Percentiles rank a stretch among this genome's conserved stretches.
phyloP scores from a whole-genome alignment of 306 rosid species.

The Herpetospermum pedunculosum region DNA sequence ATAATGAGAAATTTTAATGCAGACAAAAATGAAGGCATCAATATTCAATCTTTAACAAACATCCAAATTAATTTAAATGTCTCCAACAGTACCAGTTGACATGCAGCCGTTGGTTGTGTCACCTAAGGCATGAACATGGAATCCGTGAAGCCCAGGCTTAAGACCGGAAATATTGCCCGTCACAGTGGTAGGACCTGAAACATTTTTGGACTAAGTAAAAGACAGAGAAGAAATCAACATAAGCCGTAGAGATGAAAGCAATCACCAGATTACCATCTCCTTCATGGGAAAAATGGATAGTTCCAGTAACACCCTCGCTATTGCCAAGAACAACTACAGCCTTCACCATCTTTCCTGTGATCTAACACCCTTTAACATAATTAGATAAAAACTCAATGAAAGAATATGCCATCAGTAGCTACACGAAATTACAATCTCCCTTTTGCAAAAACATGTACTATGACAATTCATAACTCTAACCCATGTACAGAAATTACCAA shows the following conservation, averaged over 20 bases:
- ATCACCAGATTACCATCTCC: slow-evolving; percentile 47
- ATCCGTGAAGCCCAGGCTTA: slow-evolving; percentile 82
- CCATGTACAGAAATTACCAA: not conserved
- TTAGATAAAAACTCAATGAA: not conserved
- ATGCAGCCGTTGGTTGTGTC: slow-evolving; percentile 95
- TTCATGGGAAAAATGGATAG: slow-evolving; percentile 59
- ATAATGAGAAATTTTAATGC: not conserved
- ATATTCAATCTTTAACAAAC: not conserved
- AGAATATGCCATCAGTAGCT: not conserved
- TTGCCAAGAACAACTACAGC: slow-evolving; percentile 79
- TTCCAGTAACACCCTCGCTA: slow-evolving; percentile 62
- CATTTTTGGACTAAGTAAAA: not conserved
- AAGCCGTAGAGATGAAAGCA: not conserved
- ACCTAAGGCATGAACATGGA: slow-evolving; percentile 89
- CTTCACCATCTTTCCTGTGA: slow-evolving; percentile 84
- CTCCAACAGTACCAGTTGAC: slow-evolving; percentile 59
- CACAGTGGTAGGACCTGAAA: slow-evolving; percentile 12
- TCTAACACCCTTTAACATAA: slow-evolving; percentile 31
- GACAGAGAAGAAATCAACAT: not conserved
- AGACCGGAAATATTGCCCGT: slow-evolving; percentile 69
- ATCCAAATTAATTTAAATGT: not conserved
- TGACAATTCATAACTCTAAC: not conserved
- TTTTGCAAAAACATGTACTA: not conserved
- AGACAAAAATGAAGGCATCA: not conserved
- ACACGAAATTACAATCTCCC: not conserved